Evolutionary conservation across 768 basidiomycete genomes (phyloP).

Genomic region (Russula sp.): DNA sequence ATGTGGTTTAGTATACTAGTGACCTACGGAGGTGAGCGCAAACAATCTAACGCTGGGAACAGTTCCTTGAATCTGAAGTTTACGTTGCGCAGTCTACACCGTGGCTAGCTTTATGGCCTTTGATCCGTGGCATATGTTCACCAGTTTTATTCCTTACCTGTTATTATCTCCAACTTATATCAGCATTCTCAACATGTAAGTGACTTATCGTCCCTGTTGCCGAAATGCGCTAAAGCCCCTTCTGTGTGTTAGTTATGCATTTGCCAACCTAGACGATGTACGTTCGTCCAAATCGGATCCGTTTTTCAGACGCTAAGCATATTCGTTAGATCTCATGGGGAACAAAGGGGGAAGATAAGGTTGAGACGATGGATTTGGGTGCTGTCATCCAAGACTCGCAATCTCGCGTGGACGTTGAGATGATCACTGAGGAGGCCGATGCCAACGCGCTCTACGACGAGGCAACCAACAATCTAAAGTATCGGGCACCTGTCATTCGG

Average conservation of each 20-base stretch:
- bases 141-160: conserved; percentile 86
- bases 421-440: conserved; percentile 77
- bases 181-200: conserved; percentile 74
- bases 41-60: neutral
- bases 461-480: conserved; percentile 68
- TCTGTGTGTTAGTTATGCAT: conserved; percentile 62
- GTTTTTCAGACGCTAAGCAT: conserved; percentile 18
- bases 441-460: conserved; percentile 84
- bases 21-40: conserved; percentile 69
- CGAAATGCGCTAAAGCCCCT: neutral
- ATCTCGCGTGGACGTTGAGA: conserved; percentile 83
- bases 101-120: conserved; percentile 77
- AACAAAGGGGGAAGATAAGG: conserved; percentile 82
- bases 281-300: conserved; percentile 32
- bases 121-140: conserved; percentile 96
- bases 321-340: conserved; percentile 79
- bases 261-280: conserved; percentile 83
- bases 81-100: conserved; percentile 56
- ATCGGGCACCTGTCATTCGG: conserved; percentile 44
- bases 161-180: conserved; percentile 80
- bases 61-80: neutral
- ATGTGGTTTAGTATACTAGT: conserved; percentile 86
- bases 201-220: neutral
- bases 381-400: conserved; percentile 76
- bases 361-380: conserved; percentile 70